A percentile compares a stretch with the other conserved stretches of the same genome.
Evolutionary conservation across 495 filamentous ascomycete species (phyloP).

Genomic region (Peziza echinospora): DNA sequence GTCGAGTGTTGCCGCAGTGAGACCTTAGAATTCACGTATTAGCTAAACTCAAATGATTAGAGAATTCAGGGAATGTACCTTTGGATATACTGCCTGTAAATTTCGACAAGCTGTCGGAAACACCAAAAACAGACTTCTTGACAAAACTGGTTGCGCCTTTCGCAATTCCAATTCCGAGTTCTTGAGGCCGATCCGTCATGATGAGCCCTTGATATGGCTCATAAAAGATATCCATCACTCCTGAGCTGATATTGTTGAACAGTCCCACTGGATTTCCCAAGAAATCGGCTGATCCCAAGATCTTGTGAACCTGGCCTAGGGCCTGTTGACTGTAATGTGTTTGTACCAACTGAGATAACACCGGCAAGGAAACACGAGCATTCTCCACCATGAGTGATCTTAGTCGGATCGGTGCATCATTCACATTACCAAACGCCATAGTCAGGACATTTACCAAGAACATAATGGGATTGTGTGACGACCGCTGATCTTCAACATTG

Average conservation of each 20-base stretch:
- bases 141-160: slow-evolving; percentile 93
- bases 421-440: slow-evolving; percentile 97
- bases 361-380: slow-evolving; percentile 66
- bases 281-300: slow-evolving; percentile 92
- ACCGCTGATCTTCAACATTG: slow-evolving; percentile 77
- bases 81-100: slow-evolving; percentile 93
- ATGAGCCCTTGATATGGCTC: slow-evolving; percentile 95
- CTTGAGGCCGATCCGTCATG: slow-evolving; percentile 84
- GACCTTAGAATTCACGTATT: slow-evolving; percentile 18
- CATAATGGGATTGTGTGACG: slow-evolving; percentile 82
- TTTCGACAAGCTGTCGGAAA: slow-evolving; percentile 89
- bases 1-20: slow-evolving; percentile 85
- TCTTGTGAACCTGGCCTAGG: slow-evolving; percentile 86
- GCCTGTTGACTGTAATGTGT: slow-evolving; percentile 92
- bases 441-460: slow-evolving; percentile 96
- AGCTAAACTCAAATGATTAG: background rate
- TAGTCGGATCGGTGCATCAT: slow-evolving; percentile 80
- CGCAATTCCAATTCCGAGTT: slow-evolving; percentile 81
- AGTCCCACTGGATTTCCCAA: slow-evolving; percentile 94
- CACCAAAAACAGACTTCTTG: slow-evolving; percentile 94
- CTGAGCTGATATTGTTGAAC: slow-evolving; percentile 95
- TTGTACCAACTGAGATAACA: slow-evolving; percentile 62
- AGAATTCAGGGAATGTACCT: slow-evolving; percentile 22
- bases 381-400: slow-evolving; percentile 93
- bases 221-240: slow-evolving; percentile 94